Percentiles rank a stretch among this genome's conserved stretches.
phyloP scores from a whole-genome alignment of 108 stramenopile genomes.

The Fistulifera solaris region DNA sequence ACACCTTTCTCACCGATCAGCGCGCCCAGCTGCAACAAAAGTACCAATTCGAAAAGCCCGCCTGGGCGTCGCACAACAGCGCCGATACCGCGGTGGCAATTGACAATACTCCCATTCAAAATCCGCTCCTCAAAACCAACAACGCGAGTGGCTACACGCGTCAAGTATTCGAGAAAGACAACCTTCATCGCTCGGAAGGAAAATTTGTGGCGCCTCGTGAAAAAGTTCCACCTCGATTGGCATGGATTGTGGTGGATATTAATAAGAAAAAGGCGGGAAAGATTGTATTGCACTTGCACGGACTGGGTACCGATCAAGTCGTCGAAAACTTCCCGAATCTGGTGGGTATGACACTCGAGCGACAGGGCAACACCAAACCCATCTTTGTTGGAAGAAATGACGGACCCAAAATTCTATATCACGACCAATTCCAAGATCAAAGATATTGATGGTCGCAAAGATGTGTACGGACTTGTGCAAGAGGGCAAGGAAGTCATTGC shows the following conservation, averaged over 20 bases:
- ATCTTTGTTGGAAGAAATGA: too few species aligned
- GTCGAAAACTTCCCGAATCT: background rate
- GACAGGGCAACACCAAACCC: too few species aligned
- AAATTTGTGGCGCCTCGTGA: background rate
- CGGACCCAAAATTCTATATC: too few species aligned
- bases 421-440: too few species aligned
- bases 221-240: background rate
- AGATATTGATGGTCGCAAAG: background rate
- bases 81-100: conserved; percentile 1
- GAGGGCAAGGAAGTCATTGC: background rate
- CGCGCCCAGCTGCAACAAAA: background rate
- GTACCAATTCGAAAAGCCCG: background rate
- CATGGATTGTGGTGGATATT: conserved; percentile 1
- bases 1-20: background rate
- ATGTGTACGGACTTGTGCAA: background rate
- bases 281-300: conserved; percentile 4
- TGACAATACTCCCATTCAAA: background rate
- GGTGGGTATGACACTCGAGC: background rate
- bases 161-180: background rate
- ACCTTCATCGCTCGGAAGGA: background rate
- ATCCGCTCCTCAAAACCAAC: background rate
- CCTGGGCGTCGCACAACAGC: background rate
- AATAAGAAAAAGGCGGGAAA: conserved; percentile 1
- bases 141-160: background rate
- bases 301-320: background rate